These are phyloP conservation scores for Dipodascopsis uninucleata DNA, from an alignment of 805 yeast species.

Conservation along the genomic window DNA sequence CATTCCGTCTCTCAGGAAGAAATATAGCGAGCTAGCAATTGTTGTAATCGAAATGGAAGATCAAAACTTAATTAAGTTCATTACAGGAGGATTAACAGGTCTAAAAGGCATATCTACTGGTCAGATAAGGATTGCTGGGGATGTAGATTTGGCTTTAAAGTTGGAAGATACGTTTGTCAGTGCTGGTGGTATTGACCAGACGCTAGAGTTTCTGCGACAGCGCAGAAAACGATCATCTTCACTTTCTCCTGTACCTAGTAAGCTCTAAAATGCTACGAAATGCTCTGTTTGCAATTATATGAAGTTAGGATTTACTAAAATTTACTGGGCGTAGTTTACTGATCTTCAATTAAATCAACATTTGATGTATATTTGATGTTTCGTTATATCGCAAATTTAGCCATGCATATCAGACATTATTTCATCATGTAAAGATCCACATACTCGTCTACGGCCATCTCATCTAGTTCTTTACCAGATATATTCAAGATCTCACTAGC, in stretches of 20 bases:
- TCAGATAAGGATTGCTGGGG: constrained; percentile 22
- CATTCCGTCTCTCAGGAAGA: constrained; percentile 9
- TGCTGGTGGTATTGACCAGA: constrained; percentile 20
- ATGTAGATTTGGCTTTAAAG: constrained; percentile 24
- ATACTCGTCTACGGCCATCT: constrained; percentile 48
- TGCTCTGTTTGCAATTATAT: background rate
- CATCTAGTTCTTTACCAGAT: constrained; percentile 37
- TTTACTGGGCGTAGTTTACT: too few species aligned
- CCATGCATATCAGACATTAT: too few species aligned
- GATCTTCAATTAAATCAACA: too few species aligned
- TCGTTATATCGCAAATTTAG: too few species aligned
- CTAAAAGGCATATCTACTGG: constrained; percentile 23
- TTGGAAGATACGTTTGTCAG: constrained; percentile 19
- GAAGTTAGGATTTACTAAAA: too few species aligned
- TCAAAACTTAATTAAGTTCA: constrained; percentile 15
- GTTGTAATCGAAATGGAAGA: constrained; percentile 23
- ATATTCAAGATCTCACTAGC: constrained; percentile 41
- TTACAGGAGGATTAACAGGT: constrained; percentile 23
- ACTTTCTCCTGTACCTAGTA: background rate
- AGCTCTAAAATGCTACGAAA: background rate
- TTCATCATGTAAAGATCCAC: constrained; percentile 43
- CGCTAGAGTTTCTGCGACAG: constrained; percentile 11
- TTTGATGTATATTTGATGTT: too few species aligned
- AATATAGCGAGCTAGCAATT: constrained; percentile 7
- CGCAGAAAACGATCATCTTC: background rate